Base-by-base conservation (phyloP, 2,329 filamentous ascomycete genomes). In the Myriosclerotinia scirpicola region DNA sequence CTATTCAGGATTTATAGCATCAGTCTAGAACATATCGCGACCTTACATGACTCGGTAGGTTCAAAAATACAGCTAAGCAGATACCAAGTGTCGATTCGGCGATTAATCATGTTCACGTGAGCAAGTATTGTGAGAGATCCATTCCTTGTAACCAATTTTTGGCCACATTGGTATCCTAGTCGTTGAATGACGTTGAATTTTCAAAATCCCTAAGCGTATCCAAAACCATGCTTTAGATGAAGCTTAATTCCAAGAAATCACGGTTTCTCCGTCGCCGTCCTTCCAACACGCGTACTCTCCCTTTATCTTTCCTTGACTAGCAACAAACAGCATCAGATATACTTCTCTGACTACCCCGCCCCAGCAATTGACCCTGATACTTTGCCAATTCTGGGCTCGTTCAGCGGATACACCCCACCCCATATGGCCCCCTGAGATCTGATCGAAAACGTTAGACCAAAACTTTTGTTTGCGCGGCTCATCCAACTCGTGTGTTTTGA, bases 351-450 rank as follows among this genome's bases (percentile, higher is more conserved):
- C 85, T 0, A 92, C 80, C 69, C 89, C 84, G 0, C 90, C 93
- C 88, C 91, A 97, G 74, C 91, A 91, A 75, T 90, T 95, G 1
- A 94, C 76, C 44, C 87, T 84, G 2, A 96, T 76, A 1, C 71
- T 76, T 66, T 81, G 79, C 14, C 74, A 77, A 44, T 70, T 68
- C 11, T 71, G 69, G 61, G 82, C 80, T 36, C 85, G 79, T 17
- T 75, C 77, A 70, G 85, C 87, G 79, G 84, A 87, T 1, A 90
- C 82, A 3, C 87, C 87, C 89, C 90, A 92, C 3, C 90, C 90
- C 0, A 85, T 83, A 30, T 81, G 78, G 0, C 87, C 87, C 36
- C 80, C 80, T 7, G 79, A 79, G 44, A 96, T 79, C 59, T 86
- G 85, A 20, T 87, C 83, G 7, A 80, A 80, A 34, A 93, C 78